Base-by-base conservation (phyloP, 2,329 filamentous ascomycete genomes). In the Colletotrichum cordylinicola region DNA sequence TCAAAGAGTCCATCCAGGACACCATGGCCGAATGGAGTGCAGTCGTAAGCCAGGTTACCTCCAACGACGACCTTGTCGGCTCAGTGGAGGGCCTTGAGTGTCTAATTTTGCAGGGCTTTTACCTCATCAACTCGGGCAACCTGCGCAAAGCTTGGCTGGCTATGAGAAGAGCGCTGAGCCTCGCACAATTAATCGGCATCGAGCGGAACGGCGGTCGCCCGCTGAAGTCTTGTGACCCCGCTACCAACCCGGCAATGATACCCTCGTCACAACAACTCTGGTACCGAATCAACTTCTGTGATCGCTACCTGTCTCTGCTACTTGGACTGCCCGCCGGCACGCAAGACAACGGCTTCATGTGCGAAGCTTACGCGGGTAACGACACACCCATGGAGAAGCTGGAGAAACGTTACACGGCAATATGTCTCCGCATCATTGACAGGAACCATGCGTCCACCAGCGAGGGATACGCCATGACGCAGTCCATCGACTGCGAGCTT, bases 121-220 rank as follows among this genome's bases (percentile, higher is more conserved):
- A 87, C 78, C 87, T 91, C 68, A 84, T 85, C 48, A 90, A 91
- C 72, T 85, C 84, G 1, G 91, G 91, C 1, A 90, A 90, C 60
- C 82, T 91, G 3, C 87, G 90, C 27, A 88, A 89, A 60, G 84
- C 89, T 4, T 92, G 90, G 90, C 80, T 92, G 27, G 85, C 83
- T 8, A 85, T 85, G 27, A 87, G 90, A 1, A 84, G 89, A 7
- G 88, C 88, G 6, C 81, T 91, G 39, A 86, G 84, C 61, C 82
- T 91, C 43, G 89, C 86, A 0, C 89, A 90, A 78, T 85, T 89
- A 35, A 87, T 91, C 82, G 87, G 89, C 6, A 82, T 89, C 16
- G 85, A 88, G 74, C 82, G 82, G n/a, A 82, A 81, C 10, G 67
- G 67, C 78, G 80, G 70, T 76, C 81, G 48, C 79, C 80, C 43